Evolutionary conservation across 768 basidiomycete species (phyloP), one percentile per base, ranked within the genome.

Genomic region (Gloeophyllum trabeum): DNA sequence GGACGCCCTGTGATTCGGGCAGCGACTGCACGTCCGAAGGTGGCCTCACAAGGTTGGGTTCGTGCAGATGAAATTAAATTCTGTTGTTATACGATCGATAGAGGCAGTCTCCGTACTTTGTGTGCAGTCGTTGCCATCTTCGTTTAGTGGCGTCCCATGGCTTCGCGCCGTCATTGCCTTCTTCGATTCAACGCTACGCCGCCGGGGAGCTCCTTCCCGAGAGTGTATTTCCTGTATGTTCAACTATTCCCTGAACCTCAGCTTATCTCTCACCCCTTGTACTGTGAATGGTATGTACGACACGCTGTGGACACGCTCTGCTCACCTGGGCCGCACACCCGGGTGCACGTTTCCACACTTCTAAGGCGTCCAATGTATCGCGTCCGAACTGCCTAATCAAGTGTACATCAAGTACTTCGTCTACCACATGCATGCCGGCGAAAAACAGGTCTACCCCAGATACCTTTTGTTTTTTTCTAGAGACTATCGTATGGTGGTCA

Each of bases 251-350:
- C 36, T 19, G 36, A 37, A 19, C 10, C 7, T 60, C 67, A 63
- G 65, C 71, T 70, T 71, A 73, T 73, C 70, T 64, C 61, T 58
- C 64, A 57, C 59, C 69, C 66, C 67, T 71, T 71, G 65, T 69
- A 57, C 72, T 73, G 64, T 63, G 66, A 70, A 65, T 65, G 72
- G 66, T 62, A 70, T 61, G n/a, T 57, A 61, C 58, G 67, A 73
- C 75, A 76, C 67, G 79, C 74, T 66, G 71, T 63, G 63, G 66
- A 65, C 81, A 76, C 76, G 79, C 72, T 66, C 64, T 56, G 49
- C 48, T 53, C 62, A 71, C 69, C 71, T 73, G 66, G 72, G 67
- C 72, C 77, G 71, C 75, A 76, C 71, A 67, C 66, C 70, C 63
- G 66, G 64, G 61, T 72, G 57, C 28, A 62, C 58, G 64, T 57